phyloP scores from a whole-genome alignment of 192 early-diverging fungal genomes.

The Backusella sp. region DNA sequence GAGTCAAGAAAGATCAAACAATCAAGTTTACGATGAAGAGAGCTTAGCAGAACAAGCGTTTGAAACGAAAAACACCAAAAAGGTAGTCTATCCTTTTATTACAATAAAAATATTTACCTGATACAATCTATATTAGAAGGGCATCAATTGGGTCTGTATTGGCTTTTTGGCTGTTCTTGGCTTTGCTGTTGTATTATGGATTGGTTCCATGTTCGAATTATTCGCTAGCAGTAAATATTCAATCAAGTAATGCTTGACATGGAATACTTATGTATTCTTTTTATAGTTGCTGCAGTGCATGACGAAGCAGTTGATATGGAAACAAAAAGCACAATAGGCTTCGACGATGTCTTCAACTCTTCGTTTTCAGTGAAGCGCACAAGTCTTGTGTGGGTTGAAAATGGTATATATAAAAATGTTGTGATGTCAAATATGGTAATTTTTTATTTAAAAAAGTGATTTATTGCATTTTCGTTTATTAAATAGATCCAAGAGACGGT shows the following conservation, averaged over 20 bases:
- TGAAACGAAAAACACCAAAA: background rate
- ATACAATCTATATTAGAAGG: background rate
- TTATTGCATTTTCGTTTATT: background rate
- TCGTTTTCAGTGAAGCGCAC: slow-evolving; percentile 9
- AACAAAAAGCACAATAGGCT: background rate
- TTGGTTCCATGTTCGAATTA: slow-evolving; percentile 17
- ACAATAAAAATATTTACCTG: background rate
- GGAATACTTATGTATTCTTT: background rate
- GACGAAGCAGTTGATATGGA: slow-evolving; percentile 1
- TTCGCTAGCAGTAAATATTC: background rate
- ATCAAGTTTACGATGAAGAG: background rate
- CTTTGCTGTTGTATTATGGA: slow-evolving; percentile 25
- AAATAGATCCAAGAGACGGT: slow-evolving; percentile 28
- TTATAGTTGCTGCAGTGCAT: slow-evolving; percentile 7
- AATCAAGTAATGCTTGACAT: background rate
- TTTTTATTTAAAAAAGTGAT: background rate
- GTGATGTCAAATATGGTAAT: background rate
- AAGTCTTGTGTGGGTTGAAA: slow-evolving; percentile 26
- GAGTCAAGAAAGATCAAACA: background rate
- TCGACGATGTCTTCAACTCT: slow-evolving; percentile 24
- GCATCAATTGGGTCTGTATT: slow-evolving; percentile 21
- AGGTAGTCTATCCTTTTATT: background rate
- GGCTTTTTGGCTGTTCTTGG: slow-evolving; percentile 20
- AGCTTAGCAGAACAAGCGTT: background rate
- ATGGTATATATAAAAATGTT: slow-evolving; percentile 2